A percentile compares a stretch with the other conserved stretches of the same genome.
Conservation (phyloP, 2,329 filamentous ascomycete species). For the Bipolaris oryzae region DNA sequence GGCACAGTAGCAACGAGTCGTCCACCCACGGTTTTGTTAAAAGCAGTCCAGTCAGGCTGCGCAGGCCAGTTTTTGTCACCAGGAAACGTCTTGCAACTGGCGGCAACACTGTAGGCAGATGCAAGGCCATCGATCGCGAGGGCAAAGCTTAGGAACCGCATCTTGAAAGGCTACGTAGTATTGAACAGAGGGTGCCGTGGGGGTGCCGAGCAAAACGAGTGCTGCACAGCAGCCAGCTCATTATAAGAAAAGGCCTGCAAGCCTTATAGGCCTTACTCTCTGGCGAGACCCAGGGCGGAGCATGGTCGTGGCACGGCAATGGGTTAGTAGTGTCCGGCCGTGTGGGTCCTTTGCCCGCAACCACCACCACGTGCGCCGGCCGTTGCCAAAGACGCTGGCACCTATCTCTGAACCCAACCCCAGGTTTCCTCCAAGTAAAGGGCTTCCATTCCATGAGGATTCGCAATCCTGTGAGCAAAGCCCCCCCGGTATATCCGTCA, state of each 20-base stretch:
- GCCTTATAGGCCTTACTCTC: neutral
- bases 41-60: slow-evolving; percentile 18
- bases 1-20: slow-evolving; percentile 30
- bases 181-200: slow-evolving; percentile 1
- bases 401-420: too few species aligned
- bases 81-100: slow-evolving; percentile 31
- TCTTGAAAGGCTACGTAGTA: neutral
- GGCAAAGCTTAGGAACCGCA: slow-evolving; percentile 4
- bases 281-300: slow-evolving; percentile 3
- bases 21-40: slow-evolving; percentile 28
- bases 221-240: neutral
- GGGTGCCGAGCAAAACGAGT: neutral
- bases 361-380: neutral
- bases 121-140: slow-evolving; percentile 10
- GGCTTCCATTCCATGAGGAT: neutral
- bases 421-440: too few species aligned
- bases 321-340: slow-evolving; percentile 10
- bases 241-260: slow-evolving; percentile 7
- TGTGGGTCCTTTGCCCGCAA: slow-evolving; percentile 2
- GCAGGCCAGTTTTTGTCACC: slow-evolving; percentile 32
- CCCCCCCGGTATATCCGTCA: neutral
- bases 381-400: too few species aligned
- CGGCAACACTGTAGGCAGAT: slow-evolving; percentile 3
- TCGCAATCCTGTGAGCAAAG: neutral
- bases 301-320: neutral